Conservation (phyloP, 2,329 filamentous ascomycete species). For the Xenosphaeropsis pyriputrescens region DNA sequence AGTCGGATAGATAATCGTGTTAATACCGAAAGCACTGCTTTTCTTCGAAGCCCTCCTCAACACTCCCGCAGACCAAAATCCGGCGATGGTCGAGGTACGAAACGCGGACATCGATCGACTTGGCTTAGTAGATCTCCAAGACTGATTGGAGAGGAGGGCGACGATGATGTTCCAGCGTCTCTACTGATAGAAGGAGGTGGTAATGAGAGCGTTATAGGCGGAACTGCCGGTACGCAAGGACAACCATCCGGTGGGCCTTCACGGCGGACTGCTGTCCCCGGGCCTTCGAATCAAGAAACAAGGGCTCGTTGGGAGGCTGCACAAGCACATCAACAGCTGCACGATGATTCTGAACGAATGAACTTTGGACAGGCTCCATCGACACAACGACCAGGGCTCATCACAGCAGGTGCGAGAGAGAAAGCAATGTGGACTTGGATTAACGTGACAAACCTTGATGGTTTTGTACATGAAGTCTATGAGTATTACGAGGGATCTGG, state of each 20-base stretch:
- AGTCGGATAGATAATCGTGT: constrained; percentile 15
- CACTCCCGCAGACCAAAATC: constrained; percentile 2
- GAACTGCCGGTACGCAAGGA: constrained; percentile 7
- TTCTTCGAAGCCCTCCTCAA: constrained; percentile 9
- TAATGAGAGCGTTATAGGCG: constrained; percentile 12
- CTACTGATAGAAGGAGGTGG: constrained; percentile 38
- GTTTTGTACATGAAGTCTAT: constrained; percentile 55
- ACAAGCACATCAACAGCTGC: constrained; percentile 33
- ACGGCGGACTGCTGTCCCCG: constrained; percentile 19
- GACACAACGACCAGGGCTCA: constrained; percentile 32
- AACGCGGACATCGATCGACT: constrained; percentile 5
- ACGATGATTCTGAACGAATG: constrained; percentile 19
- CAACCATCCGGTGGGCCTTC: constrained; percentile 9
- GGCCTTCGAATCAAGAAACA: constrained; percentile 26
- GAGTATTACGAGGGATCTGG: constrained; percentile 53
- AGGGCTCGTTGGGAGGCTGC: constrained; percentile 39
- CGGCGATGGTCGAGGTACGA: constrained; percentile 3
- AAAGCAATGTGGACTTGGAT: constrained; percentile 62
- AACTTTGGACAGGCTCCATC: constrained; percentile 22
- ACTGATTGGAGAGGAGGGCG: constrained; percentile 16
- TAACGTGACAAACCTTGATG: constrained; percentile 56
- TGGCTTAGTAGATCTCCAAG: constrained; percentile 17
- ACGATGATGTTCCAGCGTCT: constrained; percentile 46
- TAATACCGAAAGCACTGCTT: constrained; percentile 17
- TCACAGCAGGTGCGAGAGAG: constrained; percentile 39